Evolutionary conservation across 768 basidiomycete species (phyloP), one percentile per base, ranked within the genome.

Genomic region (Leccinellum albellum): DNA sequence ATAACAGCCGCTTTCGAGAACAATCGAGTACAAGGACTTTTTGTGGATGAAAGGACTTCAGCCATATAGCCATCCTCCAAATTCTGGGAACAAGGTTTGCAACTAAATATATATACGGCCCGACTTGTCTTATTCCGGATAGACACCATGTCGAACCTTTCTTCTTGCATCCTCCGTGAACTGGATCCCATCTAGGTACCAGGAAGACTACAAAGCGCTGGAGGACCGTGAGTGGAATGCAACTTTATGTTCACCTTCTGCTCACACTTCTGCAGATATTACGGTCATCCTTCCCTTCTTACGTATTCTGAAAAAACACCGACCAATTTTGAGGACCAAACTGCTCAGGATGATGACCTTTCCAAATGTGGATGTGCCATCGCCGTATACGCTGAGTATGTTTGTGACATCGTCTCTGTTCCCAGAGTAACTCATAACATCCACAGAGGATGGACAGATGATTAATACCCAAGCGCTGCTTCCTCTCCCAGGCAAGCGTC

Each of bases 111-210:
- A 32, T 37, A 2, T n/a, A 17, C 5, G 2, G 9, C 6, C 13
- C 6, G 20, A 31, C 4, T 10, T 6, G 42, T 61, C 55, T 70
- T 7, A 55, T 45, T 24, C 32, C 4, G 9, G 13, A 8, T 37
- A 79, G 78, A 57, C 77, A 72, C 57, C 71, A 73, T 51, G 60
- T 78, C 28, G 77, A 79, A 59, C 76, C 78, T 1, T 77, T 78
- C 59, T 79, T 76, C 60, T 79, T 46, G 72, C 76, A 7, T 77
- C 75, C 1, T 76, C 78, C 2, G 40, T 72, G 14, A 76, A 77
- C 56, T 72, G 74, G 68, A 78, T 75, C 33, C 75, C 78, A 1
- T 73, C 76, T 1, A 73, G 75, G 47, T 79, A 76, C 57, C 75
- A 72, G 60, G 76, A 78, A 64, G 71, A 72, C 20, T 49, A 63